phyloP scores from a whole-genome alignment of 805 yeast genomes.

The Nakazawaea wyomingensis region DNA sequence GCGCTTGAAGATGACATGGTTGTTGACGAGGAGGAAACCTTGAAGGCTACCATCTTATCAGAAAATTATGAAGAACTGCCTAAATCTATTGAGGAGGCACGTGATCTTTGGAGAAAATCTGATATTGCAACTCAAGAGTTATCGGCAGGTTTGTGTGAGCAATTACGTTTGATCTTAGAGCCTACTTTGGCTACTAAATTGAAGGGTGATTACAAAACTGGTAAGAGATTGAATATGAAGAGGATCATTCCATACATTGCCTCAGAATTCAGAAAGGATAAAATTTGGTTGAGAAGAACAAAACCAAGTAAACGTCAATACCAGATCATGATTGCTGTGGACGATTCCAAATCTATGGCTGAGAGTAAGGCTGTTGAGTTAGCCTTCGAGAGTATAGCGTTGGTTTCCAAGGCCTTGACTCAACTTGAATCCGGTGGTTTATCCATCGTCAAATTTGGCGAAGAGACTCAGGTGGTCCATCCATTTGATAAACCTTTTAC shows the following conservation, averaged over 20 bases:
- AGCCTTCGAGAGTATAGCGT: slow-evolving; percentile 91
- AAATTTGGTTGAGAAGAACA: slow-evolving; percentile 96
- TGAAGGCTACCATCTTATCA: slow-evolving; percentile 17
- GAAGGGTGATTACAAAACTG: slow-evolving; percentile 94
- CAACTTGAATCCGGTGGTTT: slow-evolving; percentile 93
- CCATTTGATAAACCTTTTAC: slow-evolving; percentile 84
- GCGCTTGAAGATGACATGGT: slow-evolving; percentile 27
- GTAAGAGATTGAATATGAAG: slow-evolving; percentile 95
- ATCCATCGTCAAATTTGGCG: slow-evolving; percentile 88
- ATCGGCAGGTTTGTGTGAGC: slow-evolving; percentile 86
- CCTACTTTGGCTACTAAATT: slow-evolving; percentile 96
- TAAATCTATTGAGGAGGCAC: slow-evolving; percentile 58
- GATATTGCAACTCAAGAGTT: slow-evolving; percentile 84
- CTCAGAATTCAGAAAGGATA: slow-evolving; percentile 93
- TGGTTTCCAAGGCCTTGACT: slow-evolving; percentile 89
- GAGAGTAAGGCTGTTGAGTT: slow-evolving; percentile 86
- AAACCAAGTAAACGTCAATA: slow-evolving; percentile 97
- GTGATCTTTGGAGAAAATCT: slow-evolving; percentile 75
- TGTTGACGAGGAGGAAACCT: slow-evolving; percentile 23
- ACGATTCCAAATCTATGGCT: slow-evolving; percentile 96
- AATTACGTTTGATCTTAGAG: slow-evolving; percentile 83
- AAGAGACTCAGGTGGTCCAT: slow-evolving; percentile 75
- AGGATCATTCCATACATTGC: slow-evolving; percentile 97
- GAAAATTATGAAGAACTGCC: slow-evolving; percentile 33
- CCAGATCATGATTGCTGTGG: slow-evolving; percentile 96